Conservation (phyloP, 1,139 yeast genomes). For the Nakaseomyces nivariensis region DNA sequence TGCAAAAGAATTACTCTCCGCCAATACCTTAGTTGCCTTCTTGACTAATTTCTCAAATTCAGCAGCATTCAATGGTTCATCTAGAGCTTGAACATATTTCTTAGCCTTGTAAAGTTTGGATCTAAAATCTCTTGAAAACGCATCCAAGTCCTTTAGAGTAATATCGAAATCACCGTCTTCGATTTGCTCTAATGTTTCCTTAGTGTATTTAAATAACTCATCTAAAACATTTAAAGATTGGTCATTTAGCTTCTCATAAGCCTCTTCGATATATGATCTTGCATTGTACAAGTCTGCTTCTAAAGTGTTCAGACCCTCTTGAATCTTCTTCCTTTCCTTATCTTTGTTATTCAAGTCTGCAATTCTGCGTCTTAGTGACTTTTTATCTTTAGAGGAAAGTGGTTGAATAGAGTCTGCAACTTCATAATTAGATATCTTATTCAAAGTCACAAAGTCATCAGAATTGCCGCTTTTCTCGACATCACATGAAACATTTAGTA, state of each 20-base stretch:
- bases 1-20: constrained; percentile 5
- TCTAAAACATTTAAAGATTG: constrained; percentile 33
- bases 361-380: background rate
- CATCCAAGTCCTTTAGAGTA: constrained; percentile 30
- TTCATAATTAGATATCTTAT: background rate
- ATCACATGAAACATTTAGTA: constrained; percentile 36
- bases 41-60: constrained; percentile 33
- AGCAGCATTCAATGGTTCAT: constrained; percentile 30
- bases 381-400: background rate
- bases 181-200: constrained; percentile 63
- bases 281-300: constrained; percentile 52
- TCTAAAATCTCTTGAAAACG: constrained; percentile 28
- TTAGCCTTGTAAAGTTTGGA: constrained; percentile 26
- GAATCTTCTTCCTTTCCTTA: constrained; percentile 37
- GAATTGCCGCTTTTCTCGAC: background rate
- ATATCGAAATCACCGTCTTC: constrained; percentile 63
- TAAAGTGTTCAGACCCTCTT: constrained; percentile 43
- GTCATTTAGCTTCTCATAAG: constrained; percentile 32
- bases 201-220: constrained; percentile 33
- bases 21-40: constrained; percentile 10
- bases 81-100: constrained; percentile 28
- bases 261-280: constrained; percentile 42
- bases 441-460: background rate
- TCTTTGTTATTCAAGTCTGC: constrained; percentile 32
- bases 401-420: constrained; percentile 5